Percentiles rank a stretch among this genome's conserved stretches.
Evolutionary conservation across 2,329 filamentous ascomycete species (phyloP).

Genomic region (Thelonectria blattea): DNA sequence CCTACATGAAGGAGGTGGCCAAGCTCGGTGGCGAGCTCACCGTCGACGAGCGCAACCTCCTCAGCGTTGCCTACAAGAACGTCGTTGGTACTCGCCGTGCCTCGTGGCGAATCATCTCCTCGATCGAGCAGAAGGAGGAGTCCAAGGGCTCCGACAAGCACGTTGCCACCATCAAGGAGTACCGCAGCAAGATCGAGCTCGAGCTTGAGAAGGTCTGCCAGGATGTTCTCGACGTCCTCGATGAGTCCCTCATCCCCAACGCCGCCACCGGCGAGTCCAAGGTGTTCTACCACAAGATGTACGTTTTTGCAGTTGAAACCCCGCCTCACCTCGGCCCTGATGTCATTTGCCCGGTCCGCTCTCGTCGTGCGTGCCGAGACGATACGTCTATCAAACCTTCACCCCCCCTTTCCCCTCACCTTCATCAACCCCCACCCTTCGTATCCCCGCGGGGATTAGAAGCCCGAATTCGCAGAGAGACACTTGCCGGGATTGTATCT

Average conservation of each 20-base stretch:
- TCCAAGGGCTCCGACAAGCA: slow-evolving; percentile 98
- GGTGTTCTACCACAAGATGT: slow-evolving; percentile 99
- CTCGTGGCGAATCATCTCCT: slow-evolving; percentile 99
- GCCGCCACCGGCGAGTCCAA: slow-evolving; percentile 97
- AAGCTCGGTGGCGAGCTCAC: slow-evolving; percentile 82
- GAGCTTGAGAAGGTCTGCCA: slow-evolving; percentile 98
- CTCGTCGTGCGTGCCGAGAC: slow-evolving; percentile 10
- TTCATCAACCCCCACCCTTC: slow-evolving; percentile 6
- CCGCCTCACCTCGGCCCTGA: slow-evolving; percentile 24
- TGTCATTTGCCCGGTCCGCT: not conserved
- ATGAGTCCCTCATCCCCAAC: slow-evolving; percentile 92
- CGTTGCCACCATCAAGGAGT: slow-evolving; percentile 91
- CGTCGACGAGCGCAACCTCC: slow-evolving; percentile 98
- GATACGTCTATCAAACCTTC: slow-evolving; percentile 23
- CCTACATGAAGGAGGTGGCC: slow-evolving; percentile 99
- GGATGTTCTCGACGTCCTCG: slow-evolving; percentile 94
- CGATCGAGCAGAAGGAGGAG: slow-evolving; percentile 99
- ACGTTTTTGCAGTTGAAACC: slow-evolving; percentile 49
- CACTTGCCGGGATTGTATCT: slow-evolving; percentile 8
- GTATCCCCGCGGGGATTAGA: not conserved
- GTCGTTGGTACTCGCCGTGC: slow-evolving; percentile 97
- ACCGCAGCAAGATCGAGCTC: slow-evolving; percentile 97
- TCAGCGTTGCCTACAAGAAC: slow-evolving; percentile 99
- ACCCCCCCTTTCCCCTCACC: slow-evolving; percentile 13
- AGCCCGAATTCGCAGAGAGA: not conserved